Evolutionary conservation across 2,329 filamentous ascomycete species (phyloP), one percentile per base, ranked within the genome.

Genomic region (Neurospora crassa): DNA sequence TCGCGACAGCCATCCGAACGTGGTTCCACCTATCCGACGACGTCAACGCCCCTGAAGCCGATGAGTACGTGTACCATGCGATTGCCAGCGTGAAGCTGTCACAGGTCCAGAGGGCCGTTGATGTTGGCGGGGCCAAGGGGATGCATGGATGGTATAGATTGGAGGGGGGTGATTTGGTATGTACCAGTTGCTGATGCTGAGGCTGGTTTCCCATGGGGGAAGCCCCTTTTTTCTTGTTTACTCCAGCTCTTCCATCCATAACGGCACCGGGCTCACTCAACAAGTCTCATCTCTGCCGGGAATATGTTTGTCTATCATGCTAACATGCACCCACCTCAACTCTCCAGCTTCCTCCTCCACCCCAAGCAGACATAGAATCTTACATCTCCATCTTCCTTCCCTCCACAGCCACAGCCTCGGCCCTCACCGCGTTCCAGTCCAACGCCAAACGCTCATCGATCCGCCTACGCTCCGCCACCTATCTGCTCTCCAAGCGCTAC

Each of bases 321-420:
- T 40, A 40, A 40, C 37, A 40, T 40, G 16, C 72, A 63, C 53
- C 24, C 69, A 72, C 70, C 43, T 67, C 67, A 63, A 68, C 63
- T 5, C 69, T 68, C 16, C 37, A 83, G 78, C 80, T 80, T 76
- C 79, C 81, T 1, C 81, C 86, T 7, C 89, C 89, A 7, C 82
- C 86, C 1, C 80, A 80, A 67, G 75, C 84, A 70, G 91, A 93
- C 76, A 85, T 91, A 71, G 83, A 86, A 63, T 87, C 90, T 20
- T 93, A 94, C 82, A 85, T 88, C 45, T 82, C 86, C 68, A 84
- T 94, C 76, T 93, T 93, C 82, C 83, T 82, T 41, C 85, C 90
- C 1, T 81, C 84, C 1, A 89, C 88, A 4, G 83, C 84, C 14
- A 90, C 89, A 2, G 76, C 84, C 5, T 88, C 90, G 71, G 86